Evolutionary conservation across 2,329 filamentous ascomycete genomes (phyloP), one percentile per base, ranked within the genome.

Genomic region (Tolypocladium ovalisporum): DNA sequence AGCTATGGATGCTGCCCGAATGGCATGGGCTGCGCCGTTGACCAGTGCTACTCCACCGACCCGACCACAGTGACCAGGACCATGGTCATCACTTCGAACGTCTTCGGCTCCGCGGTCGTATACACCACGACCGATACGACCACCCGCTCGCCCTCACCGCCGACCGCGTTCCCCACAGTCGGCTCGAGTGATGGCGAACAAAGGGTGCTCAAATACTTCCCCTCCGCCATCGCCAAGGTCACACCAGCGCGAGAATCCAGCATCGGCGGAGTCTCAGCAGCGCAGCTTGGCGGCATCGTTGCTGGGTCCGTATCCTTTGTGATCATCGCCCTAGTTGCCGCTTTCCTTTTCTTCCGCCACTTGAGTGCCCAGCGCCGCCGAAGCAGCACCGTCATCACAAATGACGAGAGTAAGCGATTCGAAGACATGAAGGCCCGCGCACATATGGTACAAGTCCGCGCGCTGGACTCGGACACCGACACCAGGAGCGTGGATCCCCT

Each of bases 1-100:
- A 76, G 75, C 55, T 79, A 75, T 58, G 81, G 81, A 0, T 84
- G 82, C 61, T 85, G 82, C 63, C 68, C 67, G 2, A 74, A 67
- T 52, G 76, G 76, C 5, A 74, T 79, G 72, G 76, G 67, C 32
- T 85, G 82, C 62, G 80, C 73, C 2, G 57, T 63, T 32, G 68
- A 68, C 29, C 67, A 70, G 54, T 85, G 82, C 63, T 83, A 79
- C 58, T 70, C 75, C 1, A 79, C 76, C 0, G 69, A 68, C 0
- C 73, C 77, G 1, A 65, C 71, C 1, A 82, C 79, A 0, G 68
- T 72, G n/a, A 76, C 73, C 1, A 64, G 77, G 8, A 75, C 75
- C 1, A 68, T 72, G 39, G 71, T 72, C 0, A 62, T 75, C 13
- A 82, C 79, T 1, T 78, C 75, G 0, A 80, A 76, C 0, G 67